Conservation (phyloP, 2,329 filamentous ascomycete species). For the Penicillium olsonii region DNA sequence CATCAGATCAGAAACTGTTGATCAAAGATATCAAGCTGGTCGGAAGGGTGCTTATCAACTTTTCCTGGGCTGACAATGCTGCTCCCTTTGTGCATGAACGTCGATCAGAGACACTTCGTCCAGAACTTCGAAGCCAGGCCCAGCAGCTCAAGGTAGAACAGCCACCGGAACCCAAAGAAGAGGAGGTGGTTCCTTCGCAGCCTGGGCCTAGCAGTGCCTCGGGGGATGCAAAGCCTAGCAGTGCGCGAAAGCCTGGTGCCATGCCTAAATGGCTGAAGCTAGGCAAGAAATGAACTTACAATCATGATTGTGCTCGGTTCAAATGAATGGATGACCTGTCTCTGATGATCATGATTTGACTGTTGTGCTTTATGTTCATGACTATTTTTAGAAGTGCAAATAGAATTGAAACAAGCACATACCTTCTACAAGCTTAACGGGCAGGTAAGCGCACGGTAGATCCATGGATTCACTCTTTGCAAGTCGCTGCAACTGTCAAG, state of each 20-base stretch:
- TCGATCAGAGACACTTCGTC: conserved; percentile 59
- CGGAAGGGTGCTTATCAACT: conserved; percentile 71
- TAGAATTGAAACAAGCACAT: conserved; percentile 5
- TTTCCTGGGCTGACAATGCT: conserved; percentile 70
- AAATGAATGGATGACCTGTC: conserved; percentile 2
- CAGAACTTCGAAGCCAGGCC: conserved; percentile 63
- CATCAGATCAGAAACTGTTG: conserved; percentile 54
- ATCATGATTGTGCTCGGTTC: conserved; percentile 3
- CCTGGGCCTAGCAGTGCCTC: conserved; percentile 32
- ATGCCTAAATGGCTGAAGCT: conserved; percentile 74
- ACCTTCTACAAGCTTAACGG: not conserved
- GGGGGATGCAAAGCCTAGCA: conserved; percentile 33
- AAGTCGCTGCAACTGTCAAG: too few species aligned
- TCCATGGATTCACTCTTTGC: too few species aligned
- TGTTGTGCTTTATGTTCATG: not conserved
- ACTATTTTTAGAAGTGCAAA: not conserved
- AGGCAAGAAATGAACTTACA: conserved; percentile 65
- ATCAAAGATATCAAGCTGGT: conserved; percentile 72
- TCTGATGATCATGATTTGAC: conserved; percentile 11
- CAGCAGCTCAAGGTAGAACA: conserved; percentile 60
- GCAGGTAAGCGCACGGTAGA: too few species aligned
- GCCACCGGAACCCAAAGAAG: conserved; percentile 53
- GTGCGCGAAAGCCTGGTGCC: conserved; percentile 35
- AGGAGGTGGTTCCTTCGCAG: conserved; percentile 12
- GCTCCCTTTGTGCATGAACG: conserved; percentile 55